A percentile compares a stretch with the other conserved stretches of the same genome.
Evolutionary conservation across 768 basidiomycete species (phyloP).

Genomic region (Termitomyces sp.): DNA sequence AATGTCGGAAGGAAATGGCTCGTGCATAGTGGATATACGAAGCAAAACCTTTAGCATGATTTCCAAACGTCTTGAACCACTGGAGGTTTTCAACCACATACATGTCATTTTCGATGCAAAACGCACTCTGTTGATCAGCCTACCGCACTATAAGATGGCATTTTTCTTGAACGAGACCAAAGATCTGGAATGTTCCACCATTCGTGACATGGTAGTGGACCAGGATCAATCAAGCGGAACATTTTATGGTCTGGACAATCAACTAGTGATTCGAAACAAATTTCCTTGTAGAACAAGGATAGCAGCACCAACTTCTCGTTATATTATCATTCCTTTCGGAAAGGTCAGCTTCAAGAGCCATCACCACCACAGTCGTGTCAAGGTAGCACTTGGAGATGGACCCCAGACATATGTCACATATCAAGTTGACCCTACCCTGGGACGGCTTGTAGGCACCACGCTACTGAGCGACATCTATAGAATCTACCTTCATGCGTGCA

Average conservation of each 20-base stretch:
- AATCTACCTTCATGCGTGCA: conserved; percentile 43
- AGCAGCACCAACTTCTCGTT: conserved; percentile 19
- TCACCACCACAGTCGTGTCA: conserved; percentile 19
- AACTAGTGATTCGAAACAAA: conserved; percentile 34
- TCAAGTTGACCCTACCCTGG: conserved; percentile 28
- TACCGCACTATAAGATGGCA: conserved; percentile 38
- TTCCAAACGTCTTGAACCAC: conserved; percentile 12
- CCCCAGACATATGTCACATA: conserved; percentile 20
- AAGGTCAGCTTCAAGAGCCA: conserved; percentile 15
- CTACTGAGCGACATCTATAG: conserved; percentile 29
- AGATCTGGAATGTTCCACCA: conserved; percentile 35
- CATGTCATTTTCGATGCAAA: conserved; percentile 6
- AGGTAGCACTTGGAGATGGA: conserved; percentile 14
- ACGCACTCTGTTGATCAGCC: conserved; percentile 20
- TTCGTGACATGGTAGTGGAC: conserved; percentile 41
- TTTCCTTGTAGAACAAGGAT: conserved; percentile 4
- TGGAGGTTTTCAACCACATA: conserved; percentile 17
- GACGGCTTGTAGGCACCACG: conserved; percentile 27
- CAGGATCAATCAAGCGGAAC: conserved; percentile 36
- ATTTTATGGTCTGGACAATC: conserved; percentile 38
- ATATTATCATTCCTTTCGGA: conserved; percentile 39
- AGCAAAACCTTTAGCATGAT: conserved; percentile 20
- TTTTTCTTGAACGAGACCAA: conserved; percentile 32
- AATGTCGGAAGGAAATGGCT: conserved; percentile 11
- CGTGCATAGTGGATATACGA: conserved; percentile 23